Base-by-base conservation (phyloP, 306 rosid species). In the Medicago ruthenica region DNA sequence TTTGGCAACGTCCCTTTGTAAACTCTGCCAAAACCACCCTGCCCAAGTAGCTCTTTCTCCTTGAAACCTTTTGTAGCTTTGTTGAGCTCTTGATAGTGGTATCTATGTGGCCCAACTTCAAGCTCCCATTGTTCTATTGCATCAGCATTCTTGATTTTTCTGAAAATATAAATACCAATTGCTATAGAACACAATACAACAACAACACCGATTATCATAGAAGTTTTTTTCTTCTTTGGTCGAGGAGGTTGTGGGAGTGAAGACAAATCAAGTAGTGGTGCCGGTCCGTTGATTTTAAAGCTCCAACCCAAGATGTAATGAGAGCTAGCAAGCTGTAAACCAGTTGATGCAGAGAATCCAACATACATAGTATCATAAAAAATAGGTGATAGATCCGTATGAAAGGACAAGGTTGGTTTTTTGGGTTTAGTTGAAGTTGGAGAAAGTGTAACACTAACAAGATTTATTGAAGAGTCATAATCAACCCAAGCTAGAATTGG, bases 311-410 rank as follows among this genome's bases (percentile, higher is more conserved):
- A n/a, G n/a, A n/a, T n/a, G n/a, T n/a, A n/a, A n/a, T n/a, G n/a
- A n/a, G n/a, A n/a, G n/a, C n/a, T 92, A 8, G 96, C 97, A 20
- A 90, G 96, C 70, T 24, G 27, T 24, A 87, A 72, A 37, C 96
- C 94, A 1, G 96, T 92, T 2, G 97, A 90, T 15, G 96, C 92
- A n/a, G 96, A 92, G 72, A 92, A 92, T 15, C 97, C 97, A 71
- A 90, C 91, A 47, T 81, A 92, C 97, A 92, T 90, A 16, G 27
- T 78, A 12, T 92, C 91, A n/a, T 74, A 57, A 34, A 92, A 15
- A 70, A 87, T 69, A 0, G 82, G 85, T 4, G 96, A 84, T 22
- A 92, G 89, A 83, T 92, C 92, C 48, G 86, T 60, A 12, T 50
- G 37, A 37, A 78, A 83, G 8, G 97, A 86, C 57, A 92, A 48